A percentile compares a stretch with the other conserved stretches of the same genome.
Conservation (phyloP, 1,284 basidiomycete species). For the Tylopilus orsonianus region DNA sequence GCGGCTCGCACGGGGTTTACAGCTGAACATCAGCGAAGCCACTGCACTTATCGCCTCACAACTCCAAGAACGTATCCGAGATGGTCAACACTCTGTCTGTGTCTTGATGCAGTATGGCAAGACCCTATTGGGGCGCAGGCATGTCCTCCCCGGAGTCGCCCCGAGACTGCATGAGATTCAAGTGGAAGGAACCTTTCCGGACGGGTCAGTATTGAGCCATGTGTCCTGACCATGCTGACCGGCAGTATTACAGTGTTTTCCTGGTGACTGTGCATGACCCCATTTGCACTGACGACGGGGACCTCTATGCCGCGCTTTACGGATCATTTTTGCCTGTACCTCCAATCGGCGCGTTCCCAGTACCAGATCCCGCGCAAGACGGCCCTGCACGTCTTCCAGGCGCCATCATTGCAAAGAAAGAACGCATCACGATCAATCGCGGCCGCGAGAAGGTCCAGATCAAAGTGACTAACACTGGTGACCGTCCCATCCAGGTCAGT, state of each 20-base stretch:
- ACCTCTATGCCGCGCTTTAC: slow-evolving; percentile 82
- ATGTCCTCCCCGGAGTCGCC: slow-evolving; percentile 83
- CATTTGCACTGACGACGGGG: slow-evolving; percentile 80
- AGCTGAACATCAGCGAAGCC: slow-evolving; percentile 86
- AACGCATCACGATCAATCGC: slow-evolving; percentile 74
- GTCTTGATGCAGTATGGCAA: slow-evolving; percentile 94
- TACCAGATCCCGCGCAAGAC: slow-evolving; percentile 48
- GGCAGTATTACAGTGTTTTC: slow-evolving; percentile 59
- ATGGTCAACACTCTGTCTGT: slow-evolving; percentile 86
- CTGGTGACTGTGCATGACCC: slow-evolving; percentile 95
- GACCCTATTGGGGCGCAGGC: slow-evolving; percentile 81
- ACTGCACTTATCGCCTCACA: slow-evolving; percentile 88
- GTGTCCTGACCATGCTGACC: not conserved
- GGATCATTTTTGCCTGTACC: slow-evolving; percentile 91
- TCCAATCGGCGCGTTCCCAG: slow-evolving; percentile 60
- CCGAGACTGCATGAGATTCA: slow-evolving; percentile 78
- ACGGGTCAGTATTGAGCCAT: slow-evolving; percentile 55
- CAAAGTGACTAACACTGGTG: slow-evolving; percentile 89
- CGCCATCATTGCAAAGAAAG: slow-evolving; percentile 67
- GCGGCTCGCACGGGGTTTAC: slow-evolving; percentile 87
- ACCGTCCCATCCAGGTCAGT: slow-evolving; percentile 87
- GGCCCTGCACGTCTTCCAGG: slow-evolving; percentile 65
- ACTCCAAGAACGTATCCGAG: slow-evolving; percentile 93
- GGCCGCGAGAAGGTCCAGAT: slow-evolving; percentile 71
- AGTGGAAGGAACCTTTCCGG: slow-evolving; percentile 88